Evolutionary conservation across 306 rosid species (phyloP).

Genomic region (Vachellia collinsii): DNA sequence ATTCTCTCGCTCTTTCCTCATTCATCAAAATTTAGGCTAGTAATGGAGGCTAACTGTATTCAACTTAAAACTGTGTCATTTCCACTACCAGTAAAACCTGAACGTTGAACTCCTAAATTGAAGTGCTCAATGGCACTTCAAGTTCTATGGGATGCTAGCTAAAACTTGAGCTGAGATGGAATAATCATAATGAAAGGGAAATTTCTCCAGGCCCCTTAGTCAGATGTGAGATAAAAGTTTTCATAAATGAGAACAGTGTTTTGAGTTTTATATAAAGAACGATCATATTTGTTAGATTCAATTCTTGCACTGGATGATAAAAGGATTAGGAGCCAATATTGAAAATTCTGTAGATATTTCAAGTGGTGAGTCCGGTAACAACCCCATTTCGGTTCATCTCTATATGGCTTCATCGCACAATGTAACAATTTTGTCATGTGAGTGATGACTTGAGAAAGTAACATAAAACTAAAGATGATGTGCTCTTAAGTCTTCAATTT

Average conservation of each 20-base stretch:
- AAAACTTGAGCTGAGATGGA: too few relatives aligned
- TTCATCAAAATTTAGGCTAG: neutral
- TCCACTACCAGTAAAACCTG: neutral
- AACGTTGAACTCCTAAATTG: neutral
- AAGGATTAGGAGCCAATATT: too few relatives aligned
- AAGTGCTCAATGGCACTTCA: neutral
- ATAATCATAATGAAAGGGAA: too few relatives aligned
- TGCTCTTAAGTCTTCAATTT: neutral
- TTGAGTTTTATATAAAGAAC: too few relatives aligned
- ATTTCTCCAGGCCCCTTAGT: too few relatives aligned
- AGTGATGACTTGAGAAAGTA: neutral
- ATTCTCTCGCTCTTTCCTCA: conserved; percentile 1
- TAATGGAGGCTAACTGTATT: neutral
- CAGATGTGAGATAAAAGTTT: too few relatives aligned
- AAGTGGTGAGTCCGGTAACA: neutral
- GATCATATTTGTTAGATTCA: neutral
- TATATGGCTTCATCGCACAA: neutral
- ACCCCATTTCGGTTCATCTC: neutral
- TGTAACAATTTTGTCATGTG: neutral
- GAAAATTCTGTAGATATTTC: too few relatives aligned
- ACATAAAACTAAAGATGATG: neutral
- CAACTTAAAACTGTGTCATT: too few relatives aligned
- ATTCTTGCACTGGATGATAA: too few relatives aligned
- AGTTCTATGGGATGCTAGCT: too few relatives aligned
- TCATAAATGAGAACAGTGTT: too few relatives aligned